Base-by-base conservation (phyloP, 768 basidiomycete genomes). In the Myochromella boudieri region DNA sequence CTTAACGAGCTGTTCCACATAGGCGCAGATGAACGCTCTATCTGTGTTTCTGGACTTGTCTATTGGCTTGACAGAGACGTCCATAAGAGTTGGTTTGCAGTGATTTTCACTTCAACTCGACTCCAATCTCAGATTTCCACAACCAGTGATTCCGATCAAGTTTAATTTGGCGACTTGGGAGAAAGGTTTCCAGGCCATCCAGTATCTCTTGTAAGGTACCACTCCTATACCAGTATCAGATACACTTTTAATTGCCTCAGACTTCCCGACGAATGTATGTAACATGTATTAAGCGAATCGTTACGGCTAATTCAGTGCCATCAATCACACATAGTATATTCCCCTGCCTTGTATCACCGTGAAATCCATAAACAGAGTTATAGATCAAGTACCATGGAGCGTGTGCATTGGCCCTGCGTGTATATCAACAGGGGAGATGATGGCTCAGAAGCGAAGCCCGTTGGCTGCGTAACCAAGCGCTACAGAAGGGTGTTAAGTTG, bases 11-110 rank as follows among this genome's bases (percentile, higher is more conserved):
- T 22, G 26, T 40, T 42, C 31, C 36, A n/a, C 42, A n/a, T n/a
- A 80, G 80, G 81, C 62, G 80, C 80, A 25, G 78, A 81, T 58
- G 79, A 79, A 61, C 14, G 75, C 58, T 37, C 18, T 12, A 28
- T 44, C 7, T 17, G 25, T 27, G 44, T 37, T 40, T 14, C n/a
- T 15, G 15, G 27, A 81, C 80, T 65, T 78, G 72, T 79, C 26
- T 81, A 80, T 54, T 60, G 68, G 2, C 71, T n/a, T n/a, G n/a
- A n/a, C n/a, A n/a, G n/a, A n/a, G n/a, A n/a, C n/a, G n/a, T n/a
- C n/a, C n/a, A n/a, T n/a, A n/a, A n/a, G n/a, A n/a, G n/a, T n/a
- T n/a, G n/a, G n/a, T n/a, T n/a, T n/a, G 80, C 0, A 76, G 76
- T 1, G 70, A 62, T 37, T 73, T 77, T 53, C 78, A 81, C 32